Conservation (phyloP, 139 green algal genomes). For the Mesotaenium endlicherianum region DNA sequence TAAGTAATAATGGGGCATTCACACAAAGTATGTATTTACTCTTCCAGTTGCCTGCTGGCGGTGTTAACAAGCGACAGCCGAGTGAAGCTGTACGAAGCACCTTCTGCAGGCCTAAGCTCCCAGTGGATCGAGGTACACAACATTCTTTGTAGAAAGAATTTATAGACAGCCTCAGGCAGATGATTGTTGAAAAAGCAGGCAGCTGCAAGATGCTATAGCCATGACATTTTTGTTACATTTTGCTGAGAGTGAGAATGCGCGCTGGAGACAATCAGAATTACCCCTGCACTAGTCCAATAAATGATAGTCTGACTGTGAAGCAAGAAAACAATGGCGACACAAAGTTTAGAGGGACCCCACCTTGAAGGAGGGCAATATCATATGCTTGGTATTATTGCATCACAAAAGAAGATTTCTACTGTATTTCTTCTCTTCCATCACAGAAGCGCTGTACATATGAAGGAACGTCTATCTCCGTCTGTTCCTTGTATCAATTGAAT, state of each 20-base stretch:
- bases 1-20: background rate
- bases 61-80: slow-evolving; percentile 3
- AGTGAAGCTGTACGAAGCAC: slow-evolving; percentile 1
- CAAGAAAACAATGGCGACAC: no score
- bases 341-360: no score
- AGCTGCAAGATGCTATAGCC: background rate
- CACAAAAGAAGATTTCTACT: no score
- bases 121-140: background rate
- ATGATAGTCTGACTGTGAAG: no score
- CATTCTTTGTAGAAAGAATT: background rate
- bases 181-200: background rate
- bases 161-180: background rate
- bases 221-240: background rate
- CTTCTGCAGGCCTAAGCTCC: background rate
- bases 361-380: no score
- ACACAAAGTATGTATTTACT: background rate
- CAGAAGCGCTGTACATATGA: no score
- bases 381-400: no score
- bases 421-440: no score
- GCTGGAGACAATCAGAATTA: background rate
- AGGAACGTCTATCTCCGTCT: no score
- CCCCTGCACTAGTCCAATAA: background rate
- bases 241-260: background rate
- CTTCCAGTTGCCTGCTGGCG: slow-evolving; percentile 6
- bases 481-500: no score